Evolutionary conservation across 495 filamentous ascomycete species (phyloP).

Genomic region (Talaromyces ruber): DNA sequence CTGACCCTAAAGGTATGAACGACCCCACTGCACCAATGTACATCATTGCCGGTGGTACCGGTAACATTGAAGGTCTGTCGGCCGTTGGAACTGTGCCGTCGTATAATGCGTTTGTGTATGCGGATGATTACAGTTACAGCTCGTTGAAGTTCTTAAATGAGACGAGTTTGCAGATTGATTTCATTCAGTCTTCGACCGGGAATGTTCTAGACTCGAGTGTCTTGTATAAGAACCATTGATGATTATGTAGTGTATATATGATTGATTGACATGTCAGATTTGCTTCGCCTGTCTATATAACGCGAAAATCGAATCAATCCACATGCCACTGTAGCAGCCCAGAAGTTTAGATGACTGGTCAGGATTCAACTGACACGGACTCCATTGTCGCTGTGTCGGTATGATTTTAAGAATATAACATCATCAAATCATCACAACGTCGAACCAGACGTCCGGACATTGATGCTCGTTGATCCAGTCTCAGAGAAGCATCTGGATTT

Average conservation of each 20-base stretch:
- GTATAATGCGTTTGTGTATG: conserved; percentile 47
- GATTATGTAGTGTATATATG: neutral
- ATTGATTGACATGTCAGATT: neutral
- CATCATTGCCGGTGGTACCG: conserved; percentile 39
- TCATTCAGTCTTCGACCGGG: conserved; percentile 40
- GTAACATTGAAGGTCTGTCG: conserved; percentile 37
- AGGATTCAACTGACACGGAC: too few relatives aligned
- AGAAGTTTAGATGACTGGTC: too few relatives aligned
- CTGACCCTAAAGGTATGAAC: conserved; percentile 36
- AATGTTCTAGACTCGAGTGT: conserved; percentile 41
- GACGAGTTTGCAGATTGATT: conserved; percentile 28
- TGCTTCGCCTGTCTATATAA: neutral
- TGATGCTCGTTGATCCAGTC: too few relatives aligned
- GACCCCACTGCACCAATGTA: conserved; percentile 50
- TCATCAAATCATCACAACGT: too few relatives aligned
- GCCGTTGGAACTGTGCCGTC: conserved; percentile 28
- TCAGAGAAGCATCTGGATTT: too few relatives aligned
- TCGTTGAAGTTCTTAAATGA: conserved; percentile 24
- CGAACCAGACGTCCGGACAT: too few relatives aligned
- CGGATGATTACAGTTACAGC: conserved; percentile 45
- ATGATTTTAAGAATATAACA: too few relatives aligned
- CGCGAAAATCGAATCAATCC: neutral
- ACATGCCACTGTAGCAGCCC: neutral
- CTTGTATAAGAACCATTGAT: conserved; percentile 42
- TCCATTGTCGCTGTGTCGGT: too few relatives aligned